Base-by-base conservation (phyloP, 2,329 filamentous ascomycete genomes). In the Cordyceps farinosa region DNA sequence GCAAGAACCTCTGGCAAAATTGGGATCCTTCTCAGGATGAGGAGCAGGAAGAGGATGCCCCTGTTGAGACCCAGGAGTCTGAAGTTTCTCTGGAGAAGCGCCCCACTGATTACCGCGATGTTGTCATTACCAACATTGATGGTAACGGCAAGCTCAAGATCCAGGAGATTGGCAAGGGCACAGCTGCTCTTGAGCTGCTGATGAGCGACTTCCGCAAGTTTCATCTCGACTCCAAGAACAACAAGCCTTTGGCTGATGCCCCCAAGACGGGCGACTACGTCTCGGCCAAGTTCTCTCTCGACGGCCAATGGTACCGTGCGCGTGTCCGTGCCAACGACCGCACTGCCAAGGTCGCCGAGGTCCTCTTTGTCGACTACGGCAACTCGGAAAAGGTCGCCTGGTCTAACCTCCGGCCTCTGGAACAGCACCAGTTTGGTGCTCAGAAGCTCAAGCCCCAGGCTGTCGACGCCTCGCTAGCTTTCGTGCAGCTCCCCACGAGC, bases 361-460 rank as follows among this genome's bases (percentile, higher is more conserved):
- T 99, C 32, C 80, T 96, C 52, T 99, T 97, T 78, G 87, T 99
- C 66, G 95, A 99, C 80, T 99, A 96, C 76, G 95, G 95, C 70
- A 99, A 99, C 83, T 89, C 86, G 62, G 95, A 99, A 78, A 89
- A 88, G 72, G 82, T 96, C 63, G 86, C 93, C 0, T 99, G 94
- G 92, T 84, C 87, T 30, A 84, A 86, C 68, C 86, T 99, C 50
- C 90, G 95, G 34, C 83, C 92, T n/a, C 84, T 99, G 55, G 85
- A 88, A 57, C 87, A 91, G 72, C 77, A 86, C 17, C 89, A 93
- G 70, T 99, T 98, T 81, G 86, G 86, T 48, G 80, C 85, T 5
- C 86, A 92, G 75, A 93, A 90, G 76, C 87, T 99, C 65, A 93
- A 90, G 77, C 80, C 91, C 0, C 95, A 98, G 79, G 95, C 95